Base-by-base conservation (phyloP, 2,329 filamentous ascomycete species). In the Ambrosiella xylebori region DNA sequence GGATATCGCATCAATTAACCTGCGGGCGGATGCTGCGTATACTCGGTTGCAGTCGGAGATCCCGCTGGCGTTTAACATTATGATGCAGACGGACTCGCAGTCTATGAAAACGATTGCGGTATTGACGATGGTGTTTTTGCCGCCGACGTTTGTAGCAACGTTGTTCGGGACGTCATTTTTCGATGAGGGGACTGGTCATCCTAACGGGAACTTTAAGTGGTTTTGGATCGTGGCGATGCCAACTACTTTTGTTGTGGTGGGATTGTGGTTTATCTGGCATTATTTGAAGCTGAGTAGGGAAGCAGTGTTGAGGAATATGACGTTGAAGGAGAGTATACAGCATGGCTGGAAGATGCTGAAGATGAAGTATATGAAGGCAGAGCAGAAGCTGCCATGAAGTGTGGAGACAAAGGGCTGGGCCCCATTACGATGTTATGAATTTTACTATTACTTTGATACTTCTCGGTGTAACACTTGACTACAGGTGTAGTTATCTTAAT, bases 51-150 rank as follows among this genome's bases (percentile, higher is more conserved):
- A 53, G 17, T 37, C 45, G 12, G 56, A 57, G 17, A 57, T 53
- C 27, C 56, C 45, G 9, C 39, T 57, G 13, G 47, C 56, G 1
- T 57, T 57, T n/a, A 57, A 57, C 15, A 39, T 57, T n/a, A 38
- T 50, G 12, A 57, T 27, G 8, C 49, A 57, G n/a, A 27, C 35
- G 6, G 60, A 61, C 36, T 59, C 57, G 19, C 47, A 51, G 15
- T 54, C 60, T 5, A 61, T 61, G 57, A 57, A 59, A 19, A 56
- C 57, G 15, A 61, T 61, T 45, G 52, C 60, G 45, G n/a, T 59
- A 9, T 44, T 61, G 50, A 61, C 60, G 6, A 61, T 61, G 60
- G 17, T 59, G 12, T 59, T 61, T 52, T 38, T 61, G n/a, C 60
- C 60, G 7, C 50, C 50, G 6, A 61, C 57, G 13, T 61, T 61